Evolutionary conservation across 306 rosid species (phyloP).

Genomic region (Parietaria judaica): DNA sequence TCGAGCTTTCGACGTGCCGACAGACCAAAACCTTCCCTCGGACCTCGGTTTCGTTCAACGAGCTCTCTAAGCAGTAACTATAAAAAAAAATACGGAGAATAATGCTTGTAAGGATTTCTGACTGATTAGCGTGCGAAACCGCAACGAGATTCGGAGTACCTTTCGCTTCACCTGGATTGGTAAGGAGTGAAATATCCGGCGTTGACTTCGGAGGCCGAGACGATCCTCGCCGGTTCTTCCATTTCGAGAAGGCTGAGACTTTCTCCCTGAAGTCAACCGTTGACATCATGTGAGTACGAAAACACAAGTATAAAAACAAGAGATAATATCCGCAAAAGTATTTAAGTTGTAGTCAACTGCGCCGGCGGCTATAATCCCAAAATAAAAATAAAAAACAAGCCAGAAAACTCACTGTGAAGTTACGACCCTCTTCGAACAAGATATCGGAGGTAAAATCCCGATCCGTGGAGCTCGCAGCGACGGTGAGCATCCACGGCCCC

Average conservation of each 20-base stretch:
- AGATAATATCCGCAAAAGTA: no score
- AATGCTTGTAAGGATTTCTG: conserved; percentile 21
- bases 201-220: conserved; percentile 59
- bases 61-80: conserved; percentile 70
- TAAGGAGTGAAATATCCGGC: conserved; percentile 79
- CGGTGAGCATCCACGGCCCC: conserved; percentile 74
- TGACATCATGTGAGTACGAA: conserved; percentile 13
- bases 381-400: neutral
- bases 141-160: conserved; percentile 43
- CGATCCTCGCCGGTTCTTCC: conserved; percentile 46
- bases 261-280: conserved; percentile 42
- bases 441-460: conserved; percentile 68
- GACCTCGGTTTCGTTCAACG: conserved; percentile 58
- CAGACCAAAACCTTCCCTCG: conserved; percentile 74
- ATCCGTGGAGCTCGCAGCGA: conserved; percentile 73
- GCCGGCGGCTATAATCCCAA: neutral
- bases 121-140: conserved; percentile 13
- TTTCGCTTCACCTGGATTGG: conserved; percentile 89
- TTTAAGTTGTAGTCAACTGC: no score
- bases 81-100: conserved; percentile 22
- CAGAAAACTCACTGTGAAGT: conserved; percentile 39
- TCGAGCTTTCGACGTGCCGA: conserved; percentile 50
- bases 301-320: no score
- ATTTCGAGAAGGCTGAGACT: conserved; percentile 53
- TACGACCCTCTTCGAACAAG: conserved; percentile 37